A percentile compares a stretch with the other conserved stretches of the same genome.
phyloP scores from a whole-genome alignment of 2,329 filamentous ascomycete genomes.

The Blastomyces gilchristii region DNA sequence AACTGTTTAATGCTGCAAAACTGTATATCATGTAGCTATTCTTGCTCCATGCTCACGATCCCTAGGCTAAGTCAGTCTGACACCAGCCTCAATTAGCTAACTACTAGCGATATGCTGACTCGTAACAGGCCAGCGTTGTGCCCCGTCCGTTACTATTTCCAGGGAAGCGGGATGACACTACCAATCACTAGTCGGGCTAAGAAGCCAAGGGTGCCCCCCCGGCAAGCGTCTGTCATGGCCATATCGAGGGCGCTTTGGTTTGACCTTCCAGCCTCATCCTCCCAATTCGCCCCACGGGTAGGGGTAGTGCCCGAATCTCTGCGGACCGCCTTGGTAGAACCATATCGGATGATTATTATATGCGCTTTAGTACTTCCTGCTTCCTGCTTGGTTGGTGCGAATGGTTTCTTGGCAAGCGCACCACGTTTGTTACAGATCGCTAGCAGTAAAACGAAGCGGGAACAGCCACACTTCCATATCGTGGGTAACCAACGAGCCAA shows the following conservation, averaged over 20 bases:
- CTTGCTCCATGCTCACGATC: neutral
- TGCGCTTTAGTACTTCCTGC: neutral
- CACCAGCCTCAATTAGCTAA: neutral
- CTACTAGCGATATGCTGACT: neutral
- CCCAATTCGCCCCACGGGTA: neutral
- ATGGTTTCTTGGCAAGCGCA: neutral
- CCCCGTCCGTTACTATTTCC: slow-evolving; percentile 6
- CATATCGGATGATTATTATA: neutral
- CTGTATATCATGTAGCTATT: neutral
- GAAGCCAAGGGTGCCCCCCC: slow-evolving; percentile 1
- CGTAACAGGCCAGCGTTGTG: neutral
- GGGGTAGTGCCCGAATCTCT: neutral
- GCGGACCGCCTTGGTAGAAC: neutral
- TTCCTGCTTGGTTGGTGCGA: neutral
- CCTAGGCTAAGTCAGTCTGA: neutral
- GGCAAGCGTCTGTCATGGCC: slow-evolving; percentile 2
- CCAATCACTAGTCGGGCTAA: slow-evolving; percentile 12
- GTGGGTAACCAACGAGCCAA: neutral
- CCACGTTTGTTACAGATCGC: neutral
- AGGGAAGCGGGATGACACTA: slow-evolving; percentile 11
- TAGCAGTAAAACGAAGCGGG: neutral
- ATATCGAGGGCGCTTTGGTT: neutral
- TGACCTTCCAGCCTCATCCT: neutral
- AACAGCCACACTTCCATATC: slow-evolving; percentile 3
- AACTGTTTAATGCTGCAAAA: no score